phyloP scores from a whole-genome alignment of 352 stramenopile species.

The Phytopythium helicoides region DNA sequence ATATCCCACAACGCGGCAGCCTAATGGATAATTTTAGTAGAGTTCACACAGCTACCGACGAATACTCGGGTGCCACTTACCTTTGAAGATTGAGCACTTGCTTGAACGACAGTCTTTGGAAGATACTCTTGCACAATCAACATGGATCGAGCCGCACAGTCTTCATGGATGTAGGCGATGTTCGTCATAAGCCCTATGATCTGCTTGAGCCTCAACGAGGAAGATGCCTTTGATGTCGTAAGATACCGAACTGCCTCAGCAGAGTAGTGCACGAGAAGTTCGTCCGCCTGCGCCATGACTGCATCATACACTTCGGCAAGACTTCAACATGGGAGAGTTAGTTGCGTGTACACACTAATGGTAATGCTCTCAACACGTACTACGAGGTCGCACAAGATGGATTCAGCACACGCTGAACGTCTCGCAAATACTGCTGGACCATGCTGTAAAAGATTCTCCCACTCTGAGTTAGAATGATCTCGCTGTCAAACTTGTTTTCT shows the following conservation, averaged over 20 bases:
- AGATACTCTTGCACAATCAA: constrained; percentile 61
- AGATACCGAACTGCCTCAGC: constrained; percentile 61
- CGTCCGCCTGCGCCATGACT: constrained; percentile 53
- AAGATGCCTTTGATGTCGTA: constrained; percentile 59
- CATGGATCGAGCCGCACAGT: constrained; percentile 42
- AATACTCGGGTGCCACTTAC: constrained; percentile 12
- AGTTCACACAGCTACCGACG: neutral
- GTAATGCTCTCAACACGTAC: constrained; percentile 42
- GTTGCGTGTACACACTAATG: no score
- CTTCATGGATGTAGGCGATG: constrained; percentile 65
- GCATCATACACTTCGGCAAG: constrained; percentile 59
- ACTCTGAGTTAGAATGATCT: constrained; percentile 83
- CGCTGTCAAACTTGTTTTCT: constrained; percentile 58
- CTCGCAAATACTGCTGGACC: constrained; percentile 77
- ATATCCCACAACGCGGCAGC: constrained; percentile 50
- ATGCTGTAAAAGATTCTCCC: constrained; percentile 75
- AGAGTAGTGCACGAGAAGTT: constrained; percentile 60
- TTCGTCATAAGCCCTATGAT: constrained; percentile 70
- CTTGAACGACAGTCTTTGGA: constrained; percentile 40
- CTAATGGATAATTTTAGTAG: constrained; percentile 14
- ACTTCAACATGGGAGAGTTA: constrained; percentile 17
- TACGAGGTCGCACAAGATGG: constrained; percentile 76
- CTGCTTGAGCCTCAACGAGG: constrained; percentile 59
- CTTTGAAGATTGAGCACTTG: constrained; percentile 36
- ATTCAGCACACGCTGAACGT: constrained; percentile 75